Percentiles rank a stretch among this genome's conserved stretches.
Conservation (phyloP, 1,139 yeast species). For the Arxiozyma slooffiae region DNA sequence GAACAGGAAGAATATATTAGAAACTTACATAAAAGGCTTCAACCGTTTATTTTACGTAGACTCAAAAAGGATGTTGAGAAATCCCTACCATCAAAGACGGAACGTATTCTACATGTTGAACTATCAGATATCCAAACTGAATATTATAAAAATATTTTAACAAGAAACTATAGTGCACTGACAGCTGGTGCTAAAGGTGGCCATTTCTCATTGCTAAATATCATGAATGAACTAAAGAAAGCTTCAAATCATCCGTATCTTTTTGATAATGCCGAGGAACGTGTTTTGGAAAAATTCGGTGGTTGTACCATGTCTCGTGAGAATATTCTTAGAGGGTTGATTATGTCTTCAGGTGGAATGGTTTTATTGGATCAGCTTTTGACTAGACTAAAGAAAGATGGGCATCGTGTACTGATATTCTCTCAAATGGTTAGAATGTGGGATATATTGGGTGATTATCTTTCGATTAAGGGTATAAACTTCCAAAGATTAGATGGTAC, state of each 20-base stretch:
- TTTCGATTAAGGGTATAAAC: constrained; percentile 78
- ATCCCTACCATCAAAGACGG: constrained; percentile 89
- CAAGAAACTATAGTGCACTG: constrained; percentile 83
- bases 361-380: constrained; percentile 83
- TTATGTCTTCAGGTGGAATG: constrained; percentile 98
- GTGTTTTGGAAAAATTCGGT: constrained; percentile 55
- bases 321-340: constrained; percentile 74
- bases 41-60: constrained; percentile 86
- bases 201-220: constrained; percentile 76
- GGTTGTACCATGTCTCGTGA: constrained; percentile 61
- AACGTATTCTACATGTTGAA: constrained; percentile 89
- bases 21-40: constrained; percentile 70
- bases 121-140: constrained; percentile 91
- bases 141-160: constrained; percentile 84
- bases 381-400: constrained; percentile 78
- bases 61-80: constrained; percentile 95
- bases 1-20: constrained; percentile 85
- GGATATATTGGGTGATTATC: constrained; percentile 89
- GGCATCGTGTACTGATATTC: constrained; percentile 89
- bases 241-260: constrained; percentile 95
- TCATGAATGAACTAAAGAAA: constrained; percentile 91
- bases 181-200: constrained; percentile 75
- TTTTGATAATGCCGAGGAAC: constrained; percentile 86
- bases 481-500: constrained; percentile 97
- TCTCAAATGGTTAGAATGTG: constrained; percentile 96